Evolutionary conservation across 345 rosid genomes (phyloP).

Genomic region (Sonneratia alba): DNA sequence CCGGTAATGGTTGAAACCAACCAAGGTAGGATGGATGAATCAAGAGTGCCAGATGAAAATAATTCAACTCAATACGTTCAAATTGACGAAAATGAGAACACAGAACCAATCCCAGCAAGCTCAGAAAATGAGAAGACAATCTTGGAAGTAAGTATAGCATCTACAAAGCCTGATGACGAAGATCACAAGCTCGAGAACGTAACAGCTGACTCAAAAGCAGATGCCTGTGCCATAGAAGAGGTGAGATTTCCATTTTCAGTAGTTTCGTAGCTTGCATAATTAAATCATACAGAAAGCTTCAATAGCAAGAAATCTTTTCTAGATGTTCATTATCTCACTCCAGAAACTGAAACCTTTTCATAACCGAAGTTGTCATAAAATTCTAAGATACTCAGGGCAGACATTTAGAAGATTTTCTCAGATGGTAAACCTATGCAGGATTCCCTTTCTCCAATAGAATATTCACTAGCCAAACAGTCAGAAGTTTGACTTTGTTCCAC

Average conservation of each 20-base stretch:
- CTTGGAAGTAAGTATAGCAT: neutral
- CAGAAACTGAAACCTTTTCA: neutral
- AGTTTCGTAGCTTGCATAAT: neutral
- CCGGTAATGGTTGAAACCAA: neutral
- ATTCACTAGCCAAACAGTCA: too few species aligned
- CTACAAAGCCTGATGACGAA: neutral
- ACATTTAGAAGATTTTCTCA: too few species aligned
- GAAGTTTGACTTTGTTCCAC: neutral
- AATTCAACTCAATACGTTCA: neutral
- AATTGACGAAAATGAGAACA: neutral
- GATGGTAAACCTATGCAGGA: too few species aligned
- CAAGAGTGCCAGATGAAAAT: neutral
- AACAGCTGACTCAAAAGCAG: neutral
- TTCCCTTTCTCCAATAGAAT: too few species aligned
- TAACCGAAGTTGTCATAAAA: neutral
- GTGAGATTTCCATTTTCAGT: neutral
- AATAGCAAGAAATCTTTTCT: neutral
- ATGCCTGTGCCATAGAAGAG: neutral
- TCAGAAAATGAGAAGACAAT: neutral
- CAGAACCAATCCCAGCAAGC: neutral
- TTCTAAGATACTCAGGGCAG: too few species aligned
- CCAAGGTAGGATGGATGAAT: neutral
- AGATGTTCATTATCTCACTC: neutral
- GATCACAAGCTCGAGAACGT: neutral
- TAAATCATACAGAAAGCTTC: slow-evolving; percentile 1